Evolutionary conservation across 257 asterid species (phyloP).

Genomic region (Linderniella brevidens): DNA sequence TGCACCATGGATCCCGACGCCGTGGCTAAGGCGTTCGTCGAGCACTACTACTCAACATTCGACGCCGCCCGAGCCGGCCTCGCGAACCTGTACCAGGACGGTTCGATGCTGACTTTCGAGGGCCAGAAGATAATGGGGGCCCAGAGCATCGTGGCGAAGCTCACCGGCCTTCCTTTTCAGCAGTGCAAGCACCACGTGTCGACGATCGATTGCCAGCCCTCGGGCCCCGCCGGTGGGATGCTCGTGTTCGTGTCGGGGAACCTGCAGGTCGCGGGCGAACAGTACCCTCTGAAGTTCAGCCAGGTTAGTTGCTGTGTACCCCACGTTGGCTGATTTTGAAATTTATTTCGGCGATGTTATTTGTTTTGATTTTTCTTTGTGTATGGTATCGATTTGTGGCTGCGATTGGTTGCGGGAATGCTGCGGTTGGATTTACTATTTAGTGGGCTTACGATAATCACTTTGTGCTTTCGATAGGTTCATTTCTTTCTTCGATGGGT

Average conservation of each 20-base stretch:
- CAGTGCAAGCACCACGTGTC: conserved; percentile 43
- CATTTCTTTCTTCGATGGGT: too few relatives aligned
- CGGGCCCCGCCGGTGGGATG: conserved; percentile 52
- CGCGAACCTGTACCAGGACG: conserved; percentile 33
- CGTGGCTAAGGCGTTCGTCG: conserved; percentile 46
- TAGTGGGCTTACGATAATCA: too few relatives aligned
- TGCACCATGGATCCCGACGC: conserved; percentile 35
- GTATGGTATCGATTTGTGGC: background rate
- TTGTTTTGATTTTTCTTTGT: background rate
- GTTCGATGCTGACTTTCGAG: conserved; percentile 45
- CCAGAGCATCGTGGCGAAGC: conserved; percentile 33
- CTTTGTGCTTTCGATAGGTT: too few relatives aligned
- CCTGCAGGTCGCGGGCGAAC: conserved; percentile 46
- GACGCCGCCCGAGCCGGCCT: conserved; percentile 43
- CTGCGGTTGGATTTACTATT: too few relatives aligned
- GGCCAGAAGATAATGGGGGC: conserved; percentile 46
- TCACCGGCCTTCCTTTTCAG: conserved; percentile 37
- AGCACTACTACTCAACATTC: conserved; percentile 52
- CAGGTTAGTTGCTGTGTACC: conserved; percentile 19
- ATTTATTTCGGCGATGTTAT: background rate
- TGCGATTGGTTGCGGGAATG: too few relatives aligned
- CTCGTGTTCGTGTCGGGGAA: conserved; percentile 44
- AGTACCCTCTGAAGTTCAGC: conserved; percentile 50
- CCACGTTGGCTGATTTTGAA: background rate
- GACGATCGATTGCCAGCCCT: conserved; percentile 43